Conservation (phyloP, 257 asterid genomes). For the Gentiana straminea region DNA sequence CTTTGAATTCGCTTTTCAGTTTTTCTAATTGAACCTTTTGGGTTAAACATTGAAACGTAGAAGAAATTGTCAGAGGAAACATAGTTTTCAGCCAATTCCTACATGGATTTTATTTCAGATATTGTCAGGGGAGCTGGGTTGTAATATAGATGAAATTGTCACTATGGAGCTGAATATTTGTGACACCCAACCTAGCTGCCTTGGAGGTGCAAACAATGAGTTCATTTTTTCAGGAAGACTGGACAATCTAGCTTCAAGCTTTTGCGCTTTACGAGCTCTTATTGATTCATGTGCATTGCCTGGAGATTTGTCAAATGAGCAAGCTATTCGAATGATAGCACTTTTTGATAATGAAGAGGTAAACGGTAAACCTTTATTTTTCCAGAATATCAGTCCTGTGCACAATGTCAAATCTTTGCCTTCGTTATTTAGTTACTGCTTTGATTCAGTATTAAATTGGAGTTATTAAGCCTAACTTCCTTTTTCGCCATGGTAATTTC, state of each 20-base stretch:
- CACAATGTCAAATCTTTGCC: neutral
- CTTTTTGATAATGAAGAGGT: slow-evolving; percentile 98
- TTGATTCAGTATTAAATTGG: neutral
- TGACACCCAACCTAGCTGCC: slow-evolving; percentile 97
- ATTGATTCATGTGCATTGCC: slow-evolving; percentile 67
- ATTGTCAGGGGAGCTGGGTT: slow-evolving; percentile 79
- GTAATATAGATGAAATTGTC: slow-evolving; percentile 69
- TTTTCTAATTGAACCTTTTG: neutral
- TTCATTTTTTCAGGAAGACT: slow-evolving; percentile 96
- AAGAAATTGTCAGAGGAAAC: too few relatives aligned
- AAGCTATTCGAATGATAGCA: slow-evolving; percentile 81
- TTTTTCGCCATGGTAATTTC: neutral
- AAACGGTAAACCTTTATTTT: slow-evolving; percentile 2
- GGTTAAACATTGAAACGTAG: neutral
- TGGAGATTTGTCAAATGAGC: slow-evolving; percentile 62
- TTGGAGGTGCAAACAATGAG: slow-evolving; percentile 94
- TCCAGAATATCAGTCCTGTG: slow-evolving; percentile 10
- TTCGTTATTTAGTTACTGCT: slow-evolving; percentile 1
- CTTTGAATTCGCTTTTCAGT: neutral
- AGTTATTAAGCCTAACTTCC: neutral
- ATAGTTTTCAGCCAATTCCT: neutral
- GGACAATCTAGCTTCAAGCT: slow-evolving; percentile 97
- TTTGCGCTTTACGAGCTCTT: slow-evolving; percentile 94
- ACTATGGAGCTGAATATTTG: slow-evolving; percentile 86
- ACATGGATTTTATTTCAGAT: slow-evolving; percentile 36